phyloP scores from a whole-genome alignment of 208 protist genomes.

The Leishmania braziliensis region DNA sequence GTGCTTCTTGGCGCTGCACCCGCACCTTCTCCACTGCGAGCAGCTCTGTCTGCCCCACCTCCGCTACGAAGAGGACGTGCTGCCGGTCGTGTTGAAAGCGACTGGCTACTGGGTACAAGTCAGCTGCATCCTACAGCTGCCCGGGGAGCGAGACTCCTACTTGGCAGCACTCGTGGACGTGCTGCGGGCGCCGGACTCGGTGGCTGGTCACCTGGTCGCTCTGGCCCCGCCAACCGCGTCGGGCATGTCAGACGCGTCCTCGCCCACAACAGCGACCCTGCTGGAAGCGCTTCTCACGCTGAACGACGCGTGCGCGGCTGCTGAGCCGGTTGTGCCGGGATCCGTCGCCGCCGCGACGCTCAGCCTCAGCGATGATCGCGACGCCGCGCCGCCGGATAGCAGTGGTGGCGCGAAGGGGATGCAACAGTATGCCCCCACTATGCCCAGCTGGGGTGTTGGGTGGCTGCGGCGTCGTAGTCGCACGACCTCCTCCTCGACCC shows the following conservation, averaged over 20 bases:
- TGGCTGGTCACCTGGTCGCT: constrained; percentile 26
- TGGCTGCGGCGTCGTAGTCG: constrained; percentile 22
- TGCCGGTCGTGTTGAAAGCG: constrained; percentile 51
- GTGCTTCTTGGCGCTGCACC: constrained; percentile 33
- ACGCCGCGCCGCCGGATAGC: constrained; percentile 3
- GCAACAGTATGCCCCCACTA: constrained; percentile 1
- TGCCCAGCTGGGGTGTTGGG: constrained; percentile 18
- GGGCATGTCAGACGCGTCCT: constrained; percentile 3
- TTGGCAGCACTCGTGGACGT: constrained; percentile 40
- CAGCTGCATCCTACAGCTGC: constrained; percentile 37
- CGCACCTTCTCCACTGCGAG: constrained; percentile 28
- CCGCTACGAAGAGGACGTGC: constrained; percentile 46
- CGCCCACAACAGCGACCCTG: background rate
- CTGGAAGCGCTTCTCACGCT: constrained; percentile 19
- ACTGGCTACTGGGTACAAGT: constrained; percentile 52
- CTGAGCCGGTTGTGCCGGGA: constrained; percentile 25
- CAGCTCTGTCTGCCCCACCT: constrained; percentile 30
- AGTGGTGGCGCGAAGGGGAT: background rate
- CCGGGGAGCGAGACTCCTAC: constrained; percentile 51
- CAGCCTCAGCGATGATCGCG: constrained; percentile 14
- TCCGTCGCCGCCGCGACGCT: constrained; percentile 29
- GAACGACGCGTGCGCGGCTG: constrained; percentile 9
- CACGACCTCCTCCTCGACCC: background rate
- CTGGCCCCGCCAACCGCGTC: constrained; percentile 12
- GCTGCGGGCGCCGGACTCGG: constrained; percentile 24